Evolutionary conservation across 371 early-diverging fungal species (phyloP).

Genomic region (Mortierella sp.): DNA sequence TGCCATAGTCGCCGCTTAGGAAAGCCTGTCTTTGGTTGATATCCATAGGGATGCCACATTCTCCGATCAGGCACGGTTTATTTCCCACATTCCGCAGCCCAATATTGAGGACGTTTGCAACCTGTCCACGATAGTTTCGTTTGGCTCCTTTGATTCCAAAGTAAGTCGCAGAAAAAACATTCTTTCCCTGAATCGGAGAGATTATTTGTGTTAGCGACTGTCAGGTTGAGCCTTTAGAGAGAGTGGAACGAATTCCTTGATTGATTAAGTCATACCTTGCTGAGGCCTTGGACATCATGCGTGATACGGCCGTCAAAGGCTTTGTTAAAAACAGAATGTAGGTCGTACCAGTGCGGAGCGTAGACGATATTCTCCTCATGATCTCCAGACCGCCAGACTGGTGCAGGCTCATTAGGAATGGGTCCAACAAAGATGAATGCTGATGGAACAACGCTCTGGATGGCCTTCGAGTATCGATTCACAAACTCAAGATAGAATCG

Average conservation of each 20-base stretch:
- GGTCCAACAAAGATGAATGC: conserved; percentile 81
- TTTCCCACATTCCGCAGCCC: conserved; percentile 74
- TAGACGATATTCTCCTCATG: conserved; percentile 73
- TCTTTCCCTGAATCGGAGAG: conserved; percentile 66
- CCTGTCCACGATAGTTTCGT: conserved; percentile 80
- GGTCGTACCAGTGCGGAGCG: conserved; percentile 91
- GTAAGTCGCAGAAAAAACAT: conserved; percentile 79
- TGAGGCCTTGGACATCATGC: conserved; percentile 80
- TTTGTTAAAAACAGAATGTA: conserved; percentile 81
- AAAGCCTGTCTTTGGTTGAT: conserved; percentile 79
- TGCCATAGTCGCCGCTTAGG: conserved; percentile 72
- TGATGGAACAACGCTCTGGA: conserved; percentile 65
- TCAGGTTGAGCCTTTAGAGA: no score
- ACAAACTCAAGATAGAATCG: conserved; percentile 80
- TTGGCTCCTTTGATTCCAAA: conserved; percentile 84
- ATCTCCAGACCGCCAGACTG: conserved; percentile 65
- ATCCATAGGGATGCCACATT: conserved; percentile 92
- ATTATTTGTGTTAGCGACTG: no score
- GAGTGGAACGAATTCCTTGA: no score
- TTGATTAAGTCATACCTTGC: conserved; percentile 60
- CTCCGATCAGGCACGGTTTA: conserved; percentile 79
- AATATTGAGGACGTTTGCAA: conserved; percentile 70
- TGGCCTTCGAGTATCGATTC: conserved; percentile 67
- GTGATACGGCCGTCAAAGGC: conserved; percentile 78
- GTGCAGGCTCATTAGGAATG: conserved; percentile 80